Conservation (phyloP, 2,329 filamentous ascomycete species). For the Phaeosphaeria sp. region DNA sequence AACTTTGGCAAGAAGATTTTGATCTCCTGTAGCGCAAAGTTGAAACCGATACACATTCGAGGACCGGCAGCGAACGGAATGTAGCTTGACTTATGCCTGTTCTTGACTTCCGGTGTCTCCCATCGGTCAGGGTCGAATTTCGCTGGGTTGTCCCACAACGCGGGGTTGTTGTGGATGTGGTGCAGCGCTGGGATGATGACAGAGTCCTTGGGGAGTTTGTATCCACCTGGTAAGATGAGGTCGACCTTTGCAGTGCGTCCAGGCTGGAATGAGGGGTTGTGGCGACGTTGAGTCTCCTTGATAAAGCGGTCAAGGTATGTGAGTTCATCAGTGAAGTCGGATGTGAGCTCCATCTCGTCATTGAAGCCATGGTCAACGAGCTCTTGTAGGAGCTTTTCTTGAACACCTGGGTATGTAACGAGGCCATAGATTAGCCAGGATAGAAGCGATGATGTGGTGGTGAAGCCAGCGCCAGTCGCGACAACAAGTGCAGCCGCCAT, state of each 20-base stretch:
- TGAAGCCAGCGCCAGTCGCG: slow-evolving; percentile 23
- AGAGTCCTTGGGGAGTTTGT: slow-evolving; percentile 59
- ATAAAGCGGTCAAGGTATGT: slow-evolving; percentile 28
- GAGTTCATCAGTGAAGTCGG: slow-evolving; percentile 22
- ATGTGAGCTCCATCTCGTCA: slow-evolving; percentile 24
- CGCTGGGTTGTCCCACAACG: slow-evolving; percentile 64
- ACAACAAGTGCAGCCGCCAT: slow-evolving; percentile 15
- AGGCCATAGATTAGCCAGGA: slow-evolving; percentile 26
- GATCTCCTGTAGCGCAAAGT: slow-evolving; percentile 17
- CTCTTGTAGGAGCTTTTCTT: slow-evolving; percentile 28
- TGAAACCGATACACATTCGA: slow-evolving; percentile 18
- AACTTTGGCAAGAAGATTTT: slow-evolving; percentile 14
- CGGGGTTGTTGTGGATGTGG: slow-evolving; percentile 59
- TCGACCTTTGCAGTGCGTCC: slow-evolving; percentile 64
- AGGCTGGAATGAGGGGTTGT: slow-evolving; percentile 46
- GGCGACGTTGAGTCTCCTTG: slow-evolving; percentile 29
- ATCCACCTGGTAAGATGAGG: slow-evolving; percentile 66
- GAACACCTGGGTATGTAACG: slow-evolving; percentile 20
- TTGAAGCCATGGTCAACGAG: slow-evolving; percentile 24
- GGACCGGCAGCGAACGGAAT: slow-evolving; percentile 19
- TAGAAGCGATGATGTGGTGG: slow-evolving; percentile 27
- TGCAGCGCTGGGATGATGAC: slow-evolving; percentile 61
- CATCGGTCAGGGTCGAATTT: slow-evolving; percentile 67
- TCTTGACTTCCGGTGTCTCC: slow-evolving; percentile 58
- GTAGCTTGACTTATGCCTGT: slow-evolving; percentile 14